Percentiles rank a stretch among this genome's conserved stretches.
These are phyloP conservation scores for Geosmithia morbida DNA, from an alignment of 2,329 filamentous ascomycete genomes.

Conservation along the genomic window DNA sequence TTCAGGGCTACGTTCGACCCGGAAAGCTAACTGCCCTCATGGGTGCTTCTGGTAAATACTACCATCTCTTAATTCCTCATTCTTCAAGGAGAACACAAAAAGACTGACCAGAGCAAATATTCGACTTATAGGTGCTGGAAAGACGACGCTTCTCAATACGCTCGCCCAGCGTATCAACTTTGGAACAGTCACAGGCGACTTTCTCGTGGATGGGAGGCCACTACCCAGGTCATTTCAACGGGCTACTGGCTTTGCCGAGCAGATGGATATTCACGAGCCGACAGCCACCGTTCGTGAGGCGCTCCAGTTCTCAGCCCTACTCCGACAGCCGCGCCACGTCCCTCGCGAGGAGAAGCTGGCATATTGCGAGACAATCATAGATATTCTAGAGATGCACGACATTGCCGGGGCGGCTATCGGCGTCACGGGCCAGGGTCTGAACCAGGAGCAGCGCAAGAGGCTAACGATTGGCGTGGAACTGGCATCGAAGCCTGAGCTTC, in stretches of 20 bases:
- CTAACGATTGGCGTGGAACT: conserved; percentile 42
- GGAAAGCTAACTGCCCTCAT: conserved; percentile 70
- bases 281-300: conserved; percentile 54
- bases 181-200: conserved; percentile 63
- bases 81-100: background rate
- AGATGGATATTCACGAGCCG: conserved; percentile 53
- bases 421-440: conserved; percentile 40
- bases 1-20: conserved; percentile 75
- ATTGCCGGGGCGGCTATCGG: conserved; percentile 54
- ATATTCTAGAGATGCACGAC: conserved; percentile 52
- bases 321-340: conserved; percentile 45
- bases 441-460: conserved; percentile 42
- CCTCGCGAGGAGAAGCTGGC: conserved; percentile 47
- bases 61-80: background rate
- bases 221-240: conserved; percentile 66
- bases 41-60: conserved; percentile 33
- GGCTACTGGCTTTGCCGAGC: conserved; percentile 56
- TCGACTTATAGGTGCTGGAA: conserved; percentile 33
- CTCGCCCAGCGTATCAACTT: conserved; percentile 63
- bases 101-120: background rate
- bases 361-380: conserved; percentile 55
- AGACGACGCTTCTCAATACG: conserved; percentile 61
- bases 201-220: conserved; percentile 61
- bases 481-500: conserved; percentile 40
- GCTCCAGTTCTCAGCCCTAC: conserved; percentile 48